Evolutionary conservation across 768 basidiomycete species (phyloP), one percentile per base, ranked within the genome.

Genomic region (Boletus rex-veris): DNA sequence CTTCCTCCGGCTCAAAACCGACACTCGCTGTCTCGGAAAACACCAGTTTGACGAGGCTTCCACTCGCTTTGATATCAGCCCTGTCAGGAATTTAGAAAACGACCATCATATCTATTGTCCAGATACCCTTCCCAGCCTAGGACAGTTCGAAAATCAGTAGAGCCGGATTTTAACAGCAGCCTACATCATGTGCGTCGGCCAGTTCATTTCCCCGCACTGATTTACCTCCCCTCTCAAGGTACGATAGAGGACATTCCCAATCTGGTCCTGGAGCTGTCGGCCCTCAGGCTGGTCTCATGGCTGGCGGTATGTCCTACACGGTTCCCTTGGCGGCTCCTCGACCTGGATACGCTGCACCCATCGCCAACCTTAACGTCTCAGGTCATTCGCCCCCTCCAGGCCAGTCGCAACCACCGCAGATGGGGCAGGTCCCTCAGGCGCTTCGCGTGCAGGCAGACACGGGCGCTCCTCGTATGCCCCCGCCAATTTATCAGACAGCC

Each of bases 301-400:
- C 74, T 59, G 73, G 67, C 30, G 65, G 65, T 45, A 36, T 63
- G 28, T 64, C 70, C 37, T 57, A 66, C 49, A 60, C 69, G 46
- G 64, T 75, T 43, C 75, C 78, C 9, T 81, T 90, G 57, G 86
- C 82, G 4, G 83, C 86, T 3, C 88, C 88, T 24, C 78, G 78
- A 36, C 88, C 88, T 4, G 88, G 88, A 7, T 90, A 90, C 60
- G 80, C 85, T 30, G 81, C 85, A 3, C 84, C 85, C 33, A 79
- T 89, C 28, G 74, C 85, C 14, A 85, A 81, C 3, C 79, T 88
- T 33, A 84, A 81, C 58, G 71, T 87, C 30, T 70, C 80, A 5
- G 78, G 74, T 40, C 81, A 80, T 2, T 71, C 73, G 28, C 74
- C 68, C 36, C 72, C 77, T 18, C 55, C 62, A 24, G 57, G 58